Base-by-base conservation (phyloP, 176 grass and related monocot genomes). In the Hordeum marinum region DNA sequence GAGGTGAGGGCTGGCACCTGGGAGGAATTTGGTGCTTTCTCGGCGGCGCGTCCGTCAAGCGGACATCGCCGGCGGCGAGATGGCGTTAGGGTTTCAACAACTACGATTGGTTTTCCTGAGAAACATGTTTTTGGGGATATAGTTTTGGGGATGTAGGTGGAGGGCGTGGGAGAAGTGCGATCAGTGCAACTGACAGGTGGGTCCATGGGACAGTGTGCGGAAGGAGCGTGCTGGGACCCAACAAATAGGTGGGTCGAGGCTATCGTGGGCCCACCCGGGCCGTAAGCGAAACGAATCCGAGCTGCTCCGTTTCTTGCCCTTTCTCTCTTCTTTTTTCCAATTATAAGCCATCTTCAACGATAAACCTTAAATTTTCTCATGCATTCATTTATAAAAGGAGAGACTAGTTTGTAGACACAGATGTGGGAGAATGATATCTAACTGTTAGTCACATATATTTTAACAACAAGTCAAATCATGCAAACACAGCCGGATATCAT, bases 41-140 rank as follows among this genome's bases (percentile, higher is more conserved):
- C 15, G 27, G 80, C 27, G 21, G 64, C 29, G 64, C 46, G 35
- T 70, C 8, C 43, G 24, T 66, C 32, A 58, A 23, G 68, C 13
- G 24, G 75, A 20, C 41, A 32, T 64, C 76, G 87, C 76, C 87
- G 87, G 73, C 86, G 86, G 74, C 75, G 87, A 88, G 87, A 39
- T 78, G 82, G 45, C 39, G 46, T 21, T 85, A 89, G 87, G 87
- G 87, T 85, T 85, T 85, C 27, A 48, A 67, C 75, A 2, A 46
- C 12, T 46, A 72, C 12, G 41, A 72, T 72, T 72, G 69, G 40
- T 46, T 72, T 72, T 72, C 69, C 40, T 46, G 25, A 25, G 25
- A 74, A 50, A 74, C 42, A 74, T 10, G 42, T 27, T 27, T 27
- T 18, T 26, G 40, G 12, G 70, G 70, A 48, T 74, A 48, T 74